Evolutionary conservation across 495 filamentous ascomycete genomes (phyloP).

Genomic region (Penicillium salamii): DNA sequence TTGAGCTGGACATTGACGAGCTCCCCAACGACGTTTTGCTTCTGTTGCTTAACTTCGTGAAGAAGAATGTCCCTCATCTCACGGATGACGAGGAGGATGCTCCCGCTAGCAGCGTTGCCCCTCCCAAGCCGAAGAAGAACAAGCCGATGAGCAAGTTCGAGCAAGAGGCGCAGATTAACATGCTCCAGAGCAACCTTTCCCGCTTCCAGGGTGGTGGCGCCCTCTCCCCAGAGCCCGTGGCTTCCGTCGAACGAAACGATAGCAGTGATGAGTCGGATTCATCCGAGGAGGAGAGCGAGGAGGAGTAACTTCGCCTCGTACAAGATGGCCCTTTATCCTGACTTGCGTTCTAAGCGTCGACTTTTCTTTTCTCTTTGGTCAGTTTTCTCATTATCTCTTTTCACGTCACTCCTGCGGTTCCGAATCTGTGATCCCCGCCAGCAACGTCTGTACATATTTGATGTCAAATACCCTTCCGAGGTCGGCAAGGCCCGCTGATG

Average conservation of each 20-base stretch:
- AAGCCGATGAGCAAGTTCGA: slow-evolving; percentile 97
- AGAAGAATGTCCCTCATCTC: slow-evolving; percentile 59
- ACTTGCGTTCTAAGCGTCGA: slow-evolving; percentile 30
- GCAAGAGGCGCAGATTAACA: slow-evolving; percentile 83
- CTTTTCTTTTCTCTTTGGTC: slow-evolving; percentile 1
- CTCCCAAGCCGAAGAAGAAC: slow-evolving; percentile 86
- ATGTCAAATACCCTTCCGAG: slow-evolving; percentile 3
- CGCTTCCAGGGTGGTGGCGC: slow-evolving; percentile 45
- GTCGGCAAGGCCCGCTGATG: slow-evolving; percentile 1
- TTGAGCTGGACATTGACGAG: slow-evolving; percentile 89
- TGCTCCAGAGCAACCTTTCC: slow-evolving; percentile 60
- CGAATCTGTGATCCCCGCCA: neutral
- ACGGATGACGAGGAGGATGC: slow-evolving; percentile 46
- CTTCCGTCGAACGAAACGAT: slow-evolving; percentile 46
- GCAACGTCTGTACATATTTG: slow-evolving; percentile 16
- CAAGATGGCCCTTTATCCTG: slow-evolving; percentile 12
- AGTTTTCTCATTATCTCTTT: slow-evolving; percentile 4
- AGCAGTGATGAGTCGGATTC: slow-evolving; percentile 52
- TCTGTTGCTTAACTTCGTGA: slow-evolving; percentile 74
- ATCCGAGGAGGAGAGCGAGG: slow-evolving; percentile 52
- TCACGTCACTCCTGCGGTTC: neutral
- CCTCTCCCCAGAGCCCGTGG: slow-evolving; percentile 40
- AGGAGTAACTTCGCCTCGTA: slow-evolving; percentile 38
- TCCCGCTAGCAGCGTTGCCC: slow-evolving; percentile 44
- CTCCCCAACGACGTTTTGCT: slow-evolving; percentile 70